Evolutionary conservation across 805 yeast species (phyloP), one percentile per base, ranked within the genome.

Genomic region (Metschnikowia proteae): DNA sequence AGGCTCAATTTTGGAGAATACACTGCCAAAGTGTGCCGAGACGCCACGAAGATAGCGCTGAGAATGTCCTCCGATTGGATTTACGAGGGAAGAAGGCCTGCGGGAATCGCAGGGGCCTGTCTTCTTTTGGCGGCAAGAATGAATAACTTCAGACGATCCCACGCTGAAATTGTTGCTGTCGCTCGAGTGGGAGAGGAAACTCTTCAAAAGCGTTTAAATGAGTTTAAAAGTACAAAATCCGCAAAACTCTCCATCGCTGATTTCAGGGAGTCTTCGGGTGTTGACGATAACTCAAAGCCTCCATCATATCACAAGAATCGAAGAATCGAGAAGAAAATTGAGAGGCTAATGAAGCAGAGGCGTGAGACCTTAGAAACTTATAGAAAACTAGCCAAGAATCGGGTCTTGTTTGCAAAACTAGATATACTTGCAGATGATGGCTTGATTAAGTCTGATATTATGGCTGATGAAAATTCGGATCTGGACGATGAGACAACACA

Each of bases 71-170:
- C 82, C 38, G 98, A 94, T 61, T 94, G 98, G 97, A 86, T 94
- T 57, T 88, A 84, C 63, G 96, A 89, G 67, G 99, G 99, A 26
- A 79, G 99, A 62, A 77, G 98, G 53, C 99, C 99, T 0, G 98
- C 99, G 0, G 99, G 99, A 60, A 82, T 94, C 46, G 99, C 99
- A 0, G 99, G 98, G 23, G 99, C 99, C 0, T 90, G 97, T 67
- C 74, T 94, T 1, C 64, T 95, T 39, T 70, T 94, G 44, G 99
- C 99, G 0, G 94, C 97, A 2, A 79, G 99, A 67, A 95, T 94
- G 98, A 94, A 94, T 68, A 91, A 91, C 62, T 84, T 87, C 63
- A 78, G 97, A 61, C 77, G 98, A 61, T 84, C 96, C 2, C 96
- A 92, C 64, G 80, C 91, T 0, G 98, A 95, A 64, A 85, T 94